Percentiles rank a stretch among this genome's conserved stretches.
Conservation (phyloP, 225 moss, liverwort and hornwort species). For the Neckera pumila region DNA sequence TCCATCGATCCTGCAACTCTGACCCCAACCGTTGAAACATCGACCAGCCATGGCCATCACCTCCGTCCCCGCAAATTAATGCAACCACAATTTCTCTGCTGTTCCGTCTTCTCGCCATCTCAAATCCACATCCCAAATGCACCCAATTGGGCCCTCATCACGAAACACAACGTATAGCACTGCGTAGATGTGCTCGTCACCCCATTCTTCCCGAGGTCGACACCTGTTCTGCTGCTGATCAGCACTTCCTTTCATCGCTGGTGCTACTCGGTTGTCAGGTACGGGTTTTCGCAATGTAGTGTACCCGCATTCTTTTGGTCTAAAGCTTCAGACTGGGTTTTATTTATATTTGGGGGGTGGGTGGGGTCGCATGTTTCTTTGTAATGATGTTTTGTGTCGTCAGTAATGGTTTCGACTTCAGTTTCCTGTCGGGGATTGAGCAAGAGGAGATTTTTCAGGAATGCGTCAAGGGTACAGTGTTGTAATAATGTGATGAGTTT, state of each 20-base stretch:
- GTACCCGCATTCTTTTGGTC: background rate
- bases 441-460: background rate
- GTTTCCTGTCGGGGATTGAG: background rate
- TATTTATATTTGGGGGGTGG: no score
- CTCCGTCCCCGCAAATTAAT: background rate
- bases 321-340: background rate
- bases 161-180: background rate
- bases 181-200: background rate
- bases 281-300: background rate
- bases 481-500: background rate
- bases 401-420: background rate
- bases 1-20: background rate
- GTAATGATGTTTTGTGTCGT: background rate
- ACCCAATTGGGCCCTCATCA: background rate
- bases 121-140: background rate
- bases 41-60: background rate
- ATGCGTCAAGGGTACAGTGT: background rate
- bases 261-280: background rate
- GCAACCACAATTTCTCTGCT: background rate
- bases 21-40: background rate
- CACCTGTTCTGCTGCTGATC: background rate
- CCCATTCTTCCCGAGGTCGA: background rate
- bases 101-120: background rate
- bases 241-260: background rate
- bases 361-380: background rate